Evolutionary conservation across 768 basidiomycete species (phyloP), one percentile per base, ranked within the genome.

Genomic region (Clathrus columnatus): DNA sequence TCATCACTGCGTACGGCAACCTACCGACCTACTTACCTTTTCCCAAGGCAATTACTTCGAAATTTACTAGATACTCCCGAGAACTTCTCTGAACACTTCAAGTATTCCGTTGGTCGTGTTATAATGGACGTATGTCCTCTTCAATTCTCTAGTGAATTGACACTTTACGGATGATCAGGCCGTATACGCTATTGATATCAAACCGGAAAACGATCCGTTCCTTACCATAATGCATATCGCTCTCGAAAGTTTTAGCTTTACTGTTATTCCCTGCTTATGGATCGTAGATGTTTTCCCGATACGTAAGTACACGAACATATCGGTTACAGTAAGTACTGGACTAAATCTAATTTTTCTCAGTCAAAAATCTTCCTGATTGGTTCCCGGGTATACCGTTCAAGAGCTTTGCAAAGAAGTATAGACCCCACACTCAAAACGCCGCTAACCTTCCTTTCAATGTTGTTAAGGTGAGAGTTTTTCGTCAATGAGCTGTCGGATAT

Each of bases 391-490:
- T 56, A 17, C 26, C 42, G 3, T 59, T 59, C 47, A 45, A 59
- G 27, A 56, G 20, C 3, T 20, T 26, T 23, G 23, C 27, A 6
- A 24, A 32, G 42, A 46, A 18, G 16, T 18, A 66, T 54, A 70
- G 70, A 1, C 66, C 75, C 1, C 60, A 64, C 2, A 65, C 69
- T 7, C 73, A 78, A 66, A 65, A 75, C 4, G 69, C 73, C 20
- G 64, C 26, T 7, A 8, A 36, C n/a, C 11, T 64, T 5, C 81
- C 82, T 0, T 78, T 70, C 45, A 61, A 68, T 6, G 75, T 68
- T 48, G 75, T 75, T 4, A 69, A 72, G 36, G 61, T 75, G 18
- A 73, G 77, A 57, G 74, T 82, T 65, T 81, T 80, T 32, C 18
- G 20, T 47, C 30, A 26, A 18, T 47, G 7, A 20, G 5, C 45